Conservation (phyloP, 2,329 filamentous ascomycete species). For the Colletotrichum gloeosporioides region DNA sequence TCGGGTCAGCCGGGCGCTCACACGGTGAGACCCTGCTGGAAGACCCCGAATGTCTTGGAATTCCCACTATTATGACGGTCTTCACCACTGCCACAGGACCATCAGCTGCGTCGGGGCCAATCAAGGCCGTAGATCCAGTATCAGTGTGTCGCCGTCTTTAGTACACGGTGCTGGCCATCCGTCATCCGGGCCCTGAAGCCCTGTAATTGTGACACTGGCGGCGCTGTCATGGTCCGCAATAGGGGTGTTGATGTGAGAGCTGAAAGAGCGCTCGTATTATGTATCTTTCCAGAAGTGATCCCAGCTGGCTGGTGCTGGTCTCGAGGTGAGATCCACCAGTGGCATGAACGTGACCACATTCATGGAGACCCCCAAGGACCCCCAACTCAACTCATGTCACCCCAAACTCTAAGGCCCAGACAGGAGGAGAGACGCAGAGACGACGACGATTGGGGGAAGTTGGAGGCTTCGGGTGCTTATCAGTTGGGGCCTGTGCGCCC, state of each 20-base stretch:
- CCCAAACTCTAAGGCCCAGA: conserved; percentile 14
- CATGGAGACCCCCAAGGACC: neutral
- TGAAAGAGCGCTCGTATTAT: neutral
- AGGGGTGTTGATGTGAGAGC: neutral
- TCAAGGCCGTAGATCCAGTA: neutral
- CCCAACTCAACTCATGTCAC: conserved; percentile 14
- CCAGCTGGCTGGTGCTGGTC: neutral
- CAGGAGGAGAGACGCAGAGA: neutral
- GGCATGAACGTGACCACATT: neutral
- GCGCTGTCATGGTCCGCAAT: neutral
- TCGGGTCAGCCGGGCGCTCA: conserved; percentile 17
- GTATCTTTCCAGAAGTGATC: neutral
- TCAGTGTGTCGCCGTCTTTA: neutral
- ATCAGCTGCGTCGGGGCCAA: neutral
- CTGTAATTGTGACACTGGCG: neutral
- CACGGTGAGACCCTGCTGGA: conserved; percentile 14
- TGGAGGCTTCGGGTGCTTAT: conserved; percentile 11
- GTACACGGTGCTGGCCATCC: neutral
- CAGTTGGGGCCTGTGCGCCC: conserved; percentile 16
- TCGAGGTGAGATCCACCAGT: neutral
- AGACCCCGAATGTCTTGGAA: neutral
- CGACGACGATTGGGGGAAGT: neutral
- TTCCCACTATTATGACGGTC: conserved; percentile 14
- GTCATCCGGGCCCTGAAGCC: neutral
- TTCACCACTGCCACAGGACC: neutral